These are phyloP conservation scores for Mortierella antarctica DNA, from an alignment of 192 early-diverging fungal genomes.

Conservation along the genomic window DNA sequence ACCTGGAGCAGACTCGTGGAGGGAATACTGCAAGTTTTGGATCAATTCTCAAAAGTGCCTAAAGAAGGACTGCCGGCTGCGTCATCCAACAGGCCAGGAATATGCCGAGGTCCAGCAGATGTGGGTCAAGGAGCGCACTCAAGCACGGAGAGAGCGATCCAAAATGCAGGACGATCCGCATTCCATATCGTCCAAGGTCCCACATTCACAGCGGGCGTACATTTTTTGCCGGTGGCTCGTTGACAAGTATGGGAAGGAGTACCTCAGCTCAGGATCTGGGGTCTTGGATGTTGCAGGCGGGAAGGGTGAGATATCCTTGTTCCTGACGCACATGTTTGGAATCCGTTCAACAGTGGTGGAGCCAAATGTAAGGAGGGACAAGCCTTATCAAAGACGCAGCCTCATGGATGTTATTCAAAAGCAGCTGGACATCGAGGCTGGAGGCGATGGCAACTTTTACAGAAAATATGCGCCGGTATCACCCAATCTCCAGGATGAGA, in stretches of 20 bases:
- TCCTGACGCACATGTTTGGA: conserved; percentile 58
- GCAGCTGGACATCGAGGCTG: conserved; percentile 42
- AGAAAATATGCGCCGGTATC: background rate
- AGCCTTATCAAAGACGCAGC: conserved; percentile 26
- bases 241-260: conserved; percentile 50
- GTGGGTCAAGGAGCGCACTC: conserved; percentile 49
- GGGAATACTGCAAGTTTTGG: conserved; percentile 51
- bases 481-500: background rate
- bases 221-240: conserved; percentile 66
- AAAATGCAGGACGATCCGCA: conserved; percentile 57
- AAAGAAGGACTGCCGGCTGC: conserved; percentile 17
- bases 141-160: conserved; percentile 36
- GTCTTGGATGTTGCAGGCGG: conserved; percentile 69
- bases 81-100: conserved; percentile 26
- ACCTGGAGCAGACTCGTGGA: conserved; percentile 4
- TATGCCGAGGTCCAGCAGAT: conserved; percentile 15
- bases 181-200: conserved; percentile 49
- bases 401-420: conserved; percentile 41
- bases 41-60: conserved; percentile 44
- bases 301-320: conserved; percentile 62
- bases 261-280: conserved; percentile 51
- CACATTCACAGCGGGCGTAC: conserved; percentile 58
- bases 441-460: conserved; percentile 25
- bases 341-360: conserved; percentile 63
- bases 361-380: conserved; percentile 53